phyloP scores from a whole-genome alignment of 2,329 filamentous ascomycete species.

The Colletotrichum musae region DNA sequence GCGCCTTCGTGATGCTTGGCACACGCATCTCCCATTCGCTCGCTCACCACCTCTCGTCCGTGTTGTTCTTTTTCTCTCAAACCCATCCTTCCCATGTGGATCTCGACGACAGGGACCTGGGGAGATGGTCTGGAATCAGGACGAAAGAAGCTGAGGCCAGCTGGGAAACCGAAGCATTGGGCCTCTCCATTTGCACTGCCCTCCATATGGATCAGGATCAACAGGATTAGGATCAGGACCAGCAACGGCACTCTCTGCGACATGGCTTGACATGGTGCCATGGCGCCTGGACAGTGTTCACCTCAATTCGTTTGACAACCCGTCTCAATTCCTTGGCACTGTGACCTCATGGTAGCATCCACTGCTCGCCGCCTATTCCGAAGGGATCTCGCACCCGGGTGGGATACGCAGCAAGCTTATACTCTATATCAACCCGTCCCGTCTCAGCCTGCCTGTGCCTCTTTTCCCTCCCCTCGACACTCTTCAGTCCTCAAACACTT shows the following conservation, averaged over 20 bases:
- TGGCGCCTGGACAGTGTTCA: slow-evolving; percentile 27
- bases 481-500: slow-evolving; percentile 22
- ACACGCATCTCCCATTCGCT: slow-evolving; percentile 19
- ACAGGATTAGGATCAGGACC: neutral
- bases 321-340: slow-evolving; percentile 40
- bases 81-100: slow-evolving; percentile 1
- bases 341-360: slow-evolving; percentile 25
- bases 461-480: slow-evolving; percentile 23
- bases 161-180: neutral
- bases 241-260: slow-evolving; percentile 23
- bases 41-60: slow-evolving; percentile 12
- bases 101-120: neutral
- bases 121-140: neutral
- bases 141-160: slow-evolving; percentile 12
- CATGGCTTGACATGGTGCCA: slow-evolving; percentile 36
- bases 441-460: neutral
- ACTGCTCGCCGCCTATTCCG: slow-evolving; percentile 24
- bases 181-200: slow-evolving; percentile 30
- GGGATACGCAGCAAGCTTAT: slow-evolving; percentile 21
- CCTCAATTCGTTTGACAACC: slow-evolving; percentile 37
- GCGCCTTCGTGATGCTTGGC: slow-evolving; percentile 36
- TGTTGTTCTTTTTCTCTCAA: slow-evolving; percentile 7
- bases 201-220: slow-evolving; percentile 29
- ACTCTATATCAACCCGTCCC: slow-evolving; percentile 39
- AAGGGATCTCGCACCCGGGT: slow-evolving; percentile 23